Percentiles rank a stretch among this genome's conserved stretches.
Conservation (phyloP, 495 filamentous ascomycete genomes). For the Darksidea phi region DNA sequence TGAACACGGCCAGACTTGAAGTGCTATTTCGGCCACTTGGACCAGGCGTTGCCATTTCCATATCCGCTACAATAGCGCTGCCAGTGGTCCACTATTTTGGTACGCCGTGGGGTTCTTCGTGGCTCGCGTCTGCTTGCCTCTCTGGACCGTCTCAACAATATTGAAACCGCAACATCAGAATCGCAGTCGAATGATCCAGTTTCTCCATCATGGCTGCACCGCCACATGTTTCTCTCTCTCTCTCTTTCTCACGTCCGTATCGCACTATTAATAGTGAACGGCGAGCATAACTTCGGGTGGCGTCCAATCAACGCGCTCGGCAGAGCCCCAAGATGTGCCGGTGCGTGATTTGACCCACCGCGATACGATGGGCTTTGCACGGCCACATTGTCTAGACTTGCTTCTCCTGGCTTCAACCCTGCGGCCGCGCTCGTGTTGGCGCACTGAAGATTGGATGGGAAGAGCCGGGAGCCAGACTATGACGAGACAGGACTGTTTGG, state of each 20-base stretch:
- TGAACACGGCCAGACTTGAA: neutral
- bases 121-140: conserved; percentile 9
- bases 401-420: conserved; percentile 12
- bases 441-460: neutral
- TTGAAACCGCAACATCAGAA: conserved; percentile 11
- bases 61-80: too few relatives aligned
- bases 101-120: conserved; percentile 20
- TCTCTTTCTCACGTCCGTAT: too few relatives aligned
- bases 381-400: conserved; percentile 29
- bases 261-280: conserved; percentile 24
- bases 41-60: neutral
- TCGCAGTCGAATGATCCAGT: conserved; percentile 19
- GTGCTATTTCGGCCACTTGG: neutral
- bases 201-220: conserved; percentile 21
- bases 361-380: conserved; percentile 29
- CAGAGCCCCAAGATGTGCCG: conserved; percentile 12
- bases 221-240: conserved; percentile 31
- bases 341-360: conserved; percentile 26
- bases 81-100: conserved; percentile 25
- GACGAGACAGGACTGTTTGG: conserved; percentile 5
- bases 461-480: neutral
- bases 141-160: conserved; percentile 18
- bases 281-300: conserved; percentile 4
- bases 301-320: conserved; percentile 11
- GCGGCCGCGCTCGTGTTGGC: conserved; percentile 3